These are phyloP conservation scores for Ophiosphaerella narmari DNA, from an alignment of 2,329 filamentous ascomycete genomes.

Conservation along the genomic window DNA sequence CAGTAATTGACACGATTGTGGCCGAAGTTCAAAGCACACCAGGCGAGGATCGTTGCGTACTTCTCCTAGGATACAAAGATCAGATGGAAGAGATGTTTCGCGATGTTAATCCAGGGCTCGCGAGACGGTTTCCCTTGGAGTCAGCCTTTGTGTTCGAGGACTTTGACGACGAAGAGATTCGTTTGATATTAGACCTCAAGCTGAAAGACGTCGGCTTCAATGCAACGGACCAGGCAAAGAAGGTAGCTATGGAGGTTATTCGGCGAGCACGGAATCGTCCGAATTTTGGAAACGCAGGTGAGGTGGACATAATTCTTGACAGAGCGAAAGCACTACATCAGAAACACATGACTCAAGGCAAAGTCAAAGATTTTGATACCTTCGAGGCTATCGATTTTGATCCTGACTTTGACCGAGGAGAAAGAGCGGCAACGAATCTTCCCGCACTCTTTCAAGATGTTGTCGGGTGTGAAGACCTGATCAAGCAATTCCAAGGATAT, in stretches of 20 bases:
- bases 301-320: constrained; percentile 71
- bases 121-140: constrained; percentile 66
- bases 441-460: constrained; percentile 61
- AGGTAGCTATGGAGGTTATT: constrained; percentile 63
- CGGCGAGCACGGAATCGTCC: constrained; percentile 63
- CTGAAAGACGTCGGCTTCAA: constrained; percentile 60
- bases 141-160: constrained; percentile 72
- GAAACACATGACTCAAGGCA: constrained; percentile 44
- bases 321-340: constrained; percentile 60
- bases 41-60: constrained; percentile 73
- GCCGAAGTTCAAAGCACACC: constrained; percentile 72
- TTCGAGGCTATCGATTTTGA: constrained; percentile 62
- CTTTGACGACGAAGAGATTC: constrained; percentile 64
- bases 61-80: constrained; percentile 72
- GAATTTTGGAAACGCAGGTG: constrained; percentile 74
- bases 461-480: constrained; percentile 62
- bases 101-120: constrained; percentile 73
- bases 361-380: constrained; percentile 26
- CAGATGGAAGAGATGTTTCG: constrained; percentile 74
- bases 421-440: constrained; percentile 55
- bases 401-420: constrained; percentile 60
- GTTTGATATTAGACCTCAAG: constrained; percentile 66
- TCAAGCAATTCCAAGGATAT: constrained; percentile 60
- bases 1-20: constrained; percentile 75
- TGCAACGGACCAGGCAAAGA: constrained; percentile 57